Conservation (phyloP, 495 filamentous ascomycete species). For the Xylaria intraflava region DNA sequence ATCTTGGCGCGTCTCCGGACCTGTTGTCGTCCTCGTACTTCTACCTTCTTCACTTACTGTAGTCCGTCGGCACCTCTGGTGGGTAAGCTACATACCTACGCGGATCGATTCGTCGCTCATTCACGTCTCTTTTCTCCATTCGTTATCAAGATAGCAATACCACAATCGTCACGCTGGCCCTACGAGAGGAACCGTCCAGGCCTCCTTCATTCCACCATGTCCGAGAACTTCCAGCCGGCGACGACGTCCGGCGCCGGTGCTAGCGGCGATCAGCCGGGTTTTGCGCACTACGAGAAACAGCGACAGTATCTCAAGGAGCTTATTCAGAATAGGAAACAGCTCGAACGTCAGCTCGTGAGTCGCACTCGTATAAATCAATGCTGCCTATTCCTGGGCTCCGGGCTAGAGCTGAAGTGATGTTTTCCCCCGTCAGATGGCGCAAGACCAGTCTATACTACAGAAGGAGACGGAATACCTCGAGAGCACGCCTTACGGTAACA, state of each 20-base stretch:
- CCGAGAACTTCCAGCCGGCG: conserved; percentile 46
- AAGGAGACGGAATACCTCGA: conserved; percentile 86
- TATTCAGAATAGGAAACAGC: conserved; percentile 33
- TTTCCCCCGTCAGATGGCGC: conserved; percentile 18
- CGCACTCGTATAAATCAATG: background rate
- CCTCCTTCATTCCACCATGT: conserved; percentile 33
- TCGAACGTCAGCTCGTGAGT: conserved; percentile 42
- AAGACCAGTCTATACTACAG: conserved; percentile 77
- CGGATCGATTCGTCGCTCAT: background rate
- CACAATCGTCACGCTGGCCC: no score
- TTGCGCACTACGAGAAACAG: conserved; percentile 47
- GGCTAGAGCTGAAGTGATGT: background rate
- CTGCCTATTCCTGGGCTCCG: background rate
- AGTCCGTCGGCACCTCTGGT: no score
- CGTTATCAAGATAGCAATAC: background rate
- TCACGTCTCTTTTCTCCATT: background rate
- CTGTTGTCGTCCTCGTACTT: no score
- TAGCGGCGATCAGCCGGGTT: conserved; percentile 32
- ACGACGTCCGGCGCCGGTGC: conserved; percentile 23
- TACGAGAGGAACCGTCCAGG: no score
- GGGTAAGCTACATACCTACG: no score
- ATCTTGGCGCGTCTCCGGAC: no score
- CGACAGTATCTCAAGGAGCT: conserved; percentile 44
- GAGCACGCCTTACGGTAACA: conserved; percentile 84
- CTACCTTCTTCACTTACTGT: no score